A percentile compares a stretch with the other conserved stretches of the same genome.
Conservation (phyloP, 2,329 filamentous ascomycete species). For the Ciborinia camelliae region DNA sequence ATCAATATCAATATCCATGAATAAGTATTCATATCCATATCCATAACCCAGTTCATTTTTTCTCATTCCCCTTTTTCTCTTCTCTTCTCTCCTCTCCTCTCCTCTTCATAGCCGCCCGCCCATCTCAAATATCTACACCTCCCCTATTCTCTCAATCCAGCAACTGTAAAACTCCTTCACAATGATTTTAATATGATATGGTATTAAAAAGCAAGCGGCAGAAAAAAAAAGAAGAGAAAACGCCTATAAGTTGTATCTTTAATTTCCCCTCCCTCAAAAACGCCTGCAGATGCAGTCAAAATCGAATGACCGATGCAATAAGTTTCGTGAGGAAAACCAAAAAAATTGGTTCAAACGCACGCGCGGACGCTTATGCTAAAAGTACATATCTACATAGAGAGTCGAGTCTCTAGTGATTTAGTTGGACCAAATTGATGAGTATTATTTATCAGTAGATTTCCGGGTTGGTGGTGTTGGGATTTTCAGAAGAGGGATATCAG, state of each 20-base stretch:
- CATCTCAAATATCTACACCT: constrained; percentile 1
- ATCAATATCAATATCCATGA: constrained; percentile 5
- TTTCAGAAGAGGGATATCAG: constrained; percentile 8
- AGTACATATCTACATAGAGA: constrained; percentile 8
- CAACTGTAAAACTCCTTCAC: background rate
- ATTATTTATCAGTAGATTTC: background rate
- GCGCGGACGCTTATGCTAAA: background rate
- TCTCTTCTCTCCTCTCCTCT: background rate
- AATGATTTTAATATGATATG: background rate
- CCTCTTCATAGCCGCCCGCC: background rate
- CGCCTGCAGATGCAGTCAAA: constrained; percentile 1
- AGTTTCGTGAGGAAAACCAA: background rate
- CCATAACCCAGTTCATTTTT: background rate
- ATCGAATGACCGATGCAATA: background rate
- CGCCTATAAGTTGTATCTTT: background rate
- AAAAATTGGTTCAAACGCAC: background rate
- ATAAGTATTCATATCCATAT: constrained; percentile 1
- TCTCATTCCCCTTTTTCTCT: background rate
- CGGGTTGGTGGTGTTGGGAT: background rate
- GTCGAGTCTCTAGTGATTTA: background rate
- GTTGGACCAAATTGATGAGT: background rate
- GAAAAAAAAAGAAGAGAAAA: background rate
- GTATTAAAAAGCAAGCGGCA: constrained; percentile 2
- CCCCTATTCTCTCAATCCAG: too few species aligned
- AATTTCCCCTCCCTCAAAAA: background rate